Base-by-base conservation (phyloP, 495 filamentous ascomycete species). In the Daldinia vernicosa region DNA sequence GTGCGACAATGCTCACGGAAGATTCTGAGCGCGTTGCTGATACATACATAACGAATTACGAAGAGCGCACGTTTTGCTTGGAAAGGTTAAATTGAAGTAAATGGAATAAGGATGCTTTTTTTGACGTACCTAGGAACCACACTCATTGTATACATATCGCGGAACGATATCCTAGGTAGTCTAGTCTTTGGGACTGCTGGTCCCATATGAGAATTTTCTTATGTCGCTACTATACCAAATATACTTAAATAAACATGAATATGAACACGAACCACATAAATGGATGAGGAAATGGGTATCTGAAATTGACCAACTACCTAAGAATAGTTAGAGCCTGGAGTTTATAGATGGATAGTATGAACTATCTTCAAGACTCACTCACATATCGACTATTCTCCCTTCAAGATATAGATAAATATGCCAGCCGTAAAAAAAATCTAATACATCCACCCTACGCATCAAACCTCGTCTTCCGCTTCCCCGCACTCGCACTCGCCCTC, bases 1-100 rank as follows among this genome's bases (percentile, higher is more conserved):
- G 70, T 95, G 94, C 75, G 92, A 97, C 77, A 82, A 83, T 17
- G 86, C 89, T 45, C 80, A 78, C 56, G 83, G 80, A 55, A 69
- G 57, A 33, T 75, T 77, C 15, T 72, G 61, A 73, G 54, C 37
- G 6, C 27, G 17, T 56, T 53, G 39, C 60, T 37, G 17, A 57
- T 19, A 19, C 62, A 51, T 45, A 37, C 32, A 51, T 53, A 4
- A 68, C 8, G 62, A 53, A 30, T 69, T 53, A 43, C 59, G 30
- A 61, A 58, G 52, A 70, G 51, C 47, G 55, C 60, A 61, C 28
- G 45, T 22, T 6, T 45, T 60, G 33, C 22, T 45, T 60, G 19
- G 39, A n/a, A 57, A 15, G 62, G 8, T 27, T 12, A 47, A 47
- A 54, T 53, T 65, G 14, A 17, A 35, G 35, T 14, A 32, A 14